Evolutionary conservation across 352 stramenopile genomes (phyloP), one percentile per base, ranked within the genome.

Genomic region (Globisporangium solare): DNA sequence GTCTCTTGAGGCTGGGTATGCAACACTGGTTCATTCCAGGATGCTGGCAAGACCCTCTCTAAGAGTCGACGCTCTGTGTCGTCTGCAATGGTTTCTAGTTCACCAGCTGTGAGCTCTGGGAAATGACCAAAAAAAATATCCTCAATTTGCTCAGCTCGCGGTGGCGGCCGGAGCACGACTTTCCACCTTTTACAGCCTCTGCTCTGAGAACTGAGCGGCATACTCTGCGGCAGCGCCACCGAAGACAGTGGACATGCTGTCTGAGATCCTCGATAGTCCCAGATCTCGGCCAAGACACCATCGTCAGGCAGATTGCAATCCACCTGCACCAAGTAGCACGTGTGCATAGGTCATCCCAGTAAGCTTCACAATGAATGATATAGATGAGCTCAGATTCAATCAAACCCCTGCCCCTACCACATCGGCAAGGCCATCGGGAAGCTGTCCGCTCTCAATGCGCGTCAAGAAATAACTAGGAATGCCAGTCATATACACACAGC

Each of bases 371-470:
- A 42, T 20, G 42, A 17, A 15, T 6, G 8, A 13, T 17, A 43
- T 17, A 43, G 17, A 41, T 2, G 11, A 47, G 2, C 24, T 27
- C 24, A 27, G 27, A 6, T 35, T 11, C 27, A 35, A n/a, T n/a
- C n/a, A n/a, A n/a, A 35, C 4, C 7, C 4, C 27, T 35, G 27
- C 10, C 5, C 27, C 71, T 55, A 89, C 79, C 74, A 87, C 62
- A 43, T 89, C 76, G 3, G 62, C 54, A 27, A 89, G 66, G 41
- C 79, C 79, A 54, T 86, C 79, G 2, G 76, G 79, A 18, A 87
- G 53, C 14, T 56, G 55, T 37, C 79, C 79, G 37, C 73, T 61
- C 62, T 83, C 70, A 1, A 89, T 66, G 24, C 74, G 84, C 1
- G 72, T 68, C 22, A 89, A 60, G 63, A 89, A 87, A 60, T 87